Base-by-base conservation (phyloP, 2,329 filamentous ascomycete species). In the Colletotrichum karsti region DNA sequence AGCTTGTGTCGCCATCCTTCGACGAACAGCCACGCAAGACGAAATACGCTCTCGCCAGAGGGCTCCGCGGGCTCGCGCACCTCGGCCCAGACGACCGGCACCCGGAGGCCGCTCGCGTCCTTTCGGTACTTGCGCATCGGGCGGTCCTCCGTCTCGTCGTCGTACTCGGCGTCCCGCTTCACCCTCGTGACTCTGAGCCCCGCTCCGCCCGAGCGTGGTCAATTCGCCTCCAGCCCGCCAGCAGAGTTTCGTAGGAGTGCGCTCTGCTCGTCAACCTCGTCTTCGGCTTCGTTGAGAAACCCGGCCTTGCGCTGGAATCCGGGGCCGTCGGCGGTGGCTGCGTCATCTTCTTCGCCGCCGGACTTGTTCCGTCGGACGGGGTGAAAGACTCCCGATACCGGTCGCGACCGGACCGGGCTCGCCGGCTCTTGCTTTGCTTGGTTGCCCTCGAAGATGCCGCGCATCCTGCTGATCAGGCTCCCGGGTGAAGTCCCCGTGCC, bases 381-480 rank as follows among this genome's bases (percentile, higher is more conserved):
- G 42, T 71, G 64, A 20, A 73, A 72, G 33, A 73, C 57, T n/a
- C 74, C 71, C 39, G 75, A 74, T 1, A 72, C 69, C 46, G 74
- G 70, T 22, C 73, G 70, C 18, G 72, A 74, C 9, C 70, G 72
- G n/a, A 67, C 66, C 7, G 72, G 73, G 46, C 72, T 75, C 3
- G 39, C 53, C 15, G 63, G 42, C 12, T 58, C 56, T 15, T 54
- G 62, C 41, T 55, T 64, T 18, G 71, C 20, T 28, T 57, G 37
- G 33, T 37, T 50, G 50, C 59, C 64, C 69, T 83, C 81, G 58
- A 83, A 83, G 42, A 83, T 78, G 64, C 72, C 81, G 22, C 81
- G 77, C 77, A 83, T 80, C 33, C 77, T 76, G 57, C 79, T 76
- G 73, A 83, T 82, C 20, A 83, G 71, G 13, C 73, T 75, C 9